Evolutionary conservation across 2,329 filamentous ascomycete species (phyloP), one percentile per base, ranked within the genome.

Genomic region (Teratosphaeria destructans): DNA sequence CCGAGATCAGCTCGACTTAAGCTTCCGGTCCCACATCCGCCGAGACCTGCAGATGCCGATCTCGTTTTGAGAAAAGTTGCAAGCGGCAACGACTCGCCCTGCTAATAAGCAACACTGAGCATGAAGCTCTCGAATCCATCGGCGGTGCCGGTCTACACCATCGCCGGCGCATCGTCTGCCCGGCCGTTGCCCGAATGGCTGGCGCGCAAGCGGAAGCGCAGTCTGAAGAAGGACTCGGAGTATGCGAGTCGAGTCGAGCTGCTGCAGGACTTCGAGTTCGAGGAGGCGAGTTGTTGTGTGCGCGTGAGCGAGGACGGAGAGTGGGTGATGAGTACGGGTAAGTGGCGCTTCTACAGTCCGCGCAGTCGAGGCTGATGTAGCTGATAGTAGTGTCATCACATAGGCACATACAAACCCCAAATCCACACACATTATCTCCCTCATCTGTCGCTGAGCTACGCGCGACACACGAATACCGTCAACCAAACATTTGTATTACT

Each of bases 181-280:
- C 84, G 93, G 29, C 89, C 90, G 23, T 81, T 99, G 34, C 94
- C 94, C 62, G 94, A 99, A 76, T 99, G 94, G 92, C 88, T 99
- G 62, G 88, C 91, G 37, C 84, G 90, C 65, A 87, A 90, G 68
- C 82, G 93, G 72, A 97, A 96, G 80, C 83, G 89, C 72, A 95
- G 89, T 71, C 78, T 96, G 67, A 97, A 97, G 76, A 86, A 93
- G 66, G 93, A 97, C 71, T 81, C 88, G 61, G 93, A 96, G 72
- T 97, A 93, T 75, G 87, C 92, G 64, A 96, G 91, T 73, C 88
- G 94, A 65, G 87, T 99, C 67, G 94, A 99, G 34, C 81, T 99
- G 60, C 82, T 99, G 43, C 94, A 99, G 70, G 94, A 99, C 72
- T 99, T 99, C 74, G 92, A 95, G 71, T 97, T 99, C 69, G 92